These are phyloP conservation scores for Lanmaoa rubissima DNA, from an alignment of 768 basidiomycete species.

Conservation along the genomic window DNA sequence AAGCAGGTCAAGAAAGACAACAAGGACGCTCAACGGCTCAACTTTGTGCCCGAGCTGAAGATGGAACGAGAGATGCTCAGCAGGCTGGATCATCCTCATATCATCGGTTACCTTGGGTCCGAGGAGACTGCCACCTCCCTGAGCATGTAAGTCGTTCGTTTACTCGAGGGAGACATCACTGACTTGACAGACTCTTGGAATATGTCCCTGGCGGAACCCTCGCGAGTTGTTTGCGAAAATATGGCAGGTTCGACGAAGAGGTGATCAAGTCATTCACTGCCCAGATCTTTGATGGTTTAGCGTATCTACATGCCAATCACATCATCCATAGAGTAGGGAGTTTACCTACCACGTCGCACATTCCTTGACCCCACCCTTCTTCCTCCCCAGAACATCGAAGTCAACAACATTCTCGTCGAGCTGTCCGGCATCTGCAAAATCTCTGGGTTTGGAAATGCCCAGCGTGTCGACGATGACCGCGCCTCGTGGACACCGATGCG, in stretches of 20 bases:
- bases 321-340: slow-evolving; percentile 81
- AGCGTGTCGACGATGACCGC: slow-evolving; percentile 78
- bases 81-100: slow-evolving; percentile 91
- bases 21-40: slow-evolving; percentile 72
- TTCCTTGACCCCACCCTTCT: not conserved
- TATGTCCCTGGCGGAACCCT: slow-evolving; percentile 96
- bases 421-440: slow-evolving; percentile 88
- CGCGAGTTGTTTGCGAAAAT: slow-evolving; percentile 76
- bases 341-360: not conserved
- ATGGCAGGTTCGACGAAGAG: slow-evolving; percentile 85
- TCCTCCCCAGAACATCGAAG: slow-evolving; percentile 75
- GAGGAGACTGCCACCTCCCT: slow-evolving; percentile 80
- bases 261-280: slow-evolving; percentile 86
- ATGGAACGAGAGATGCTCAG: slow-evolving; percentile 90
- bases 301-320: slow-evolving; percentile 84
- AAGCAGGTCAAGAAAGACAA: slow-evolving; percentile 96
- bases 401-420: slow-evolving; percentile 93
- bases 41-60: slow-evolving; percentile 87
- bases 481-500: slow-evolving; percentile 84
- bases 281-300: slow-evolving; percentile 84
- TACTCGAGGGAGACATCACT: not conserved
- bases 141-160: slow-evolving; percentile 68
- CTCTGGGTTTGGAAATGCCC: slow-evolving; percentile 94
- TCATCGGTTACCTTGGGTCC: slow-evolving; percentile 91
- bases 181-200: slow-evolving; percentile 76